Percentiles rank a stretch among this genome's conserved stretches.
Conservation (phyloP, 495 filamentous ascomycete genomes). For the Xylaria acuta region DNA sequence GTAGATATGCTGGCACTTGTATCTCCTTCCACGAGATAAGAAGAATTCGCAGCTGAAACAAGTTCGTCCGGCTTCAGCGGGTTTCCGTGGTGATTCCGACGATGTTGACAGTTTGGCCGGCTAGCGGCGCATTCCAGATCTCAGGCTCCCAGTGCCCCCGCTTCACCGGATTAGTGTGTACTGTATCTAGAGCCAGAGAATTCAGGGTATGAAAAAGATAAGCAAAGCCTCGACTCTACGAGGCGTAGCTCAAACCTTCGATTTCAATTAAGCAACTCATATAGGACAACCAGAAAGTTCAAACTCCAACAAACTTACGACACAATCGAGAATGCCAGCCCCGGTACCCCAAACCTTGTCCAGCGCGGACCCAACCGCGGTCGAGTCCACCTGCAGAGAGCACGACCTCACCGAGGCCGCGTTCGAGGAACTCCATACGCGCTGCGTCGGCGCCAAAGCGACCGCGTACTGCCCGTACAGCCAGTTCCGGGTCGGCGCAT, state of each 20-base stretch:
- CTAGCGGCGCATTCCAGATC: conserved; percentile 29
- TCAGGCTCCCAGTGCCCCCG: conserved; percentile 24
- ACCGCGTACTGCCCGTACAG: conserved; percentile 94
- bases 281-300: neutral
- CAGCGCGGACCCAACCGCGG: conserved; percentile 31
- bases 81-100: conserved; percentile 7
- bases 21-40: neutral
- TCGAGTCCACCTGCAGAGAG: conserved; percentile 42
- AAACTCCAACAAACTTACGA: neutral
- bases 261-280: neutral
- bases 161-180: conserved; percentile 10
- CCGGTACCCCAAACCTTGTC: conserved; percentile 35
- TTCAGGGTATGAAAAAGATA: neutral
- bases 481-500: conserved; percentile 87
- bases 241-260: neutral
- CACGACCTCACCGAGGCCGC: conserved; percentile 63
- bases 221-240: neutral
- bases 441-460: conserved; percentile 69
- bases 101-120: conserved; percentile 12
- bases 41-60: neutral
- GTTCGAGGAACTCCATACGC: conserved; percentile 63
- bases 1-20: neutral
- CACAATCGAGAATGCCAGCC: conserved; percentile 12
- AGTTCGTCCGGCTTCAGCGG: conserved; percentile 7
- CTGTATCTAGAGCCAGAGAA: neutral